Evolutionary conservation across 768 basidiomycete species (phyloP).

Genomic region (Podaxis sp.): DNA sequence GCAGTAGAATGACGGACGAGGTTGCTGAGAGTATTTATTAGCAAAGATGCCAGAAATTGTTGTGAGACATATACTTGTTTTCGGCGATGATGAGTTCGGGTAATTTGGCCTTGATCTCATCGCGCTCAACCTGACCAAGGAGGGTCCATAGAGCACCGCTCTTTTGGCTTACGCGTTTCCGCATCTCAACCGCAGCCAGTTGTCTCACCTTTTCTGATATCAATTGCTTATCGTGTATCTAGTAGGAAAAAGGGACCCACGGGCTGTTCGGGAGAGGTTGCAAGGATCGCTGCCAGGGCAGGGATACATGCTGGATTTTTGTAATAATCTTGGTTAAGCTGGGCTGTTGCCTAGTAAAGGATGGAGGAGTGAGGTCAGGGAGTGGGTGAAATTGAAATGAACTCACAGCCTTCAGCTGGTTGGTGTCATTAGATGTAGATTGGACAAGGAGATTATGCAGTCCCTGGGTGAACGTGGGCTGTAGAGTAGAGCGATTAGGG

Average conservation of each 20-base stretch:
- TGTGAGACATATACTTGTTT: constrained; percentile 50
- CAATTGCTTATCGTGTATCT: constrained; percentile 13
- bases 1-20: constrained; percentile 92
- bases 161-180: constrained; percentile 84
- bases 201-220: constrained; percentile 74
- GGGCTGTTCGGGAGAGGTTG: constrained; percentile 77
- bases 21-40: constrained; percentile 48
- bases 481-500: constrained; percentile 24
- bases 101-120: constrained; percentile 82
- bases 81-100: constrained; percentile 79
- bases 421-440: constrained; percentile 86
- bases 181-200: constrained; percentile 93
- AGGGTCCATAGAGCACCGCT: constrained; percentile 83
- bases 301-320: constrained; percentile 89
- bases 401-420: constrained; percentile 84
- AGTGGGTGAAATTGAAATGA: constrained; percentile 16
- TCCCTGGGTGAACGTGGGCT: constrained; percentile 76
- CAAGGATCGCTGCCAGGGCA: constrained; percentile 84
- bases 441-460: constrained; percentile 86
- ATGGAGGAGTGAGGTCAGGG: constrained; percentile 7
- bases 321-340: constrained; percentile 91
- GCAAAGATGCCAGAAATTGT: constrained; percentile 18
- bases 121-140: constrained; percentile 64
- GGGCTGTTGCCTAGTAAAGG: constrained; percentile 74
- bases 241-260: constrained; percentile 46